phyloP scores from a whole-genome alignment of 2,329 filamentous ascomycete genomes.

The Colletotrichum chrysophilum region DNA sequence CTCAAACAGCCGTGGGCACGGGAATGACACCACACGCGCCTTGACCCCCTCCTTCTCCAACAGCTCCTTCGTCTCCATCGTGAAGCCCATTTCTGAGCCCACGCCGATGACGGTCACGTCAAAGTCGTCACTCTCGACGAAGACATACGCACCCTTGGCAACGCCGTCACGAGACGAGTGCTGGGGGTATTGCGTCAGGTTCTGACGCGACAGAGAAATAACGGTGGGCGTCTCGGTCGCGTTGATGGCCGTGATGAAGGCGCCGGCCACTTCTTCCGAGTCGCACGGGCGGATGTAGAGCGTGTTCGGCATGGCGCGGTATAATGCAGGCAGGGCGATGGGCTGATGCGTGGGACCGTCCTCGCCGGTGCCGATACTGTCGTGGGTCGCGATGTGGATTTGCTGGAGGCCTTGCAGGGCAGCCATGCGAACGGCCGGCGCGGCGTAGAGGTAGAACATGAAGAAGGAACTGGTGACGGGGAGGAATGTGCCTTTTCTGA shows the following conservation, averaged over 20 bases:
- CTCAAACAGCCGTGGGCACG: conserved; percentile 49
- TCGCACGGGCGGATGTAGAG: conserved; percentile 66
- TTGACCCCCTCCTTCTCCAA: conserved; percentile 40
- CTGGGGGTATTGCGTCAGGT: conserved; percentile 45
- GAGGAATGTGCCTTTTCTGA: conserved; percentile 56
- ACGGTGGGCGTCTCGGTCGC: conserved; percentile 46
- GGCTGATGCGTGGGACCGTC: conserved; percentile 69
- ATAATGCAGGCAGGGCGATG: conserved; percentile 60
- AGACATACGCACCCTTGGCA: conserved; percentile 48
- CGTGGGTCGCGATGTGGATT: conserved; percentile 67
- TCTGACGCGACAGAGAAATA: conserved; percentile 53
- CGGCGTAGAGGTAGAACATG: conserved; percentile 67
- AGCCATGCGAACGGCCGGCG: conserved; percentile 65
- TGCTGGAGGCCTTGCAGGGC: conserved; percentile 59
- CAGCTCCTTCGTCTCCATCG: conserved; percentile 39
- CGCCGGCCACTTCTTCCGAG: conserved; percentile 61
- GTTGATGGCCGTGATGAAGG: conserved; percentile 54
- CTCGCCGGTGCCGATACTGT: conserved; percentile 64
- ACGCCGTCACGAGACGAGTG: conserved; percentile 48
- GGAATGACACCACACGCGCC: conserved; percentile 50
- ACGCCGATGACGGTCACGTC: conserved; percentile 49
- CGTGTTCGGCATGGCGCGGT: conserved; percentile 68
- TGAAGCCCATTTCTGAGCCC: conserved; percentile 39
- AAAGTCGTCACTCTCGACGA: conserved; percentile 45
- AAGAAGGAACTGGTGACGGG: conserved; percentile 66